phyloP scores from a whole-genome alignment of 129 eudicot species.

The Tagetes patula region DNA sequence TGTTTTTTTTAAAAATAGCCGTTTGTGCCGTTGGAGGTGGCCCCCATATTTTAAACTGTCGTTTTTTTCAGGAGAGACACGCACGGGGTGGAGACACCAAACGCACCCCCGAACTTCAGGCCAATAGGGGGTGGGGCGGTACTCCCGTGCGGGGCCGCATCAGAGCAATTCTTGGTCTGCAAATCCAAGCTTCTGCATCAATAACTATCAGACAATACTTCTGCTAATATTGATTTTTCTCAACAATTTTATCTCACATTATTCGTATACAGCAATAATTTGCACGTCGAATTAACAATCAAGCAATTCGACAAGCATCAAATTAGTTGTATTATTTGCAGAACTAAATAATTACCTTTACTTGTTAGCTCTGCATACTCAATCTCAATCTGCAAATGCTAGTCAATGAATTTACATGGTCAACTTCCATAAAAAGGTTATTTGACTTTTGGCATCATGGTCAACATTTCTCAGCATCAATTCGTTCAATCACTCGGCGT shows the following conservation, averaged over 20 bases:
- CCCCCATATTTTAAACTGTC: too few species aligned
- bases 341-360: background rate
- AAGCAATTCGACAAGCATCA: background rate
- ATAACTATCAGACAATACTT: background rate
- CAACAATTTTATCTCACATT: background rate
- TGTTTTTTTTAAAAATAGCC: too few species aligned
- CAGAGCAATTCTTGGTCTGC: too few species aligned
- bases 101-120: too few species aligned
- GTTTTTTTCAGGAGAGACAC: too few species aligned
- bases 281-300: background rate
- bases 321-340: constrained; percentile 4
- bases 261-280: background rate
- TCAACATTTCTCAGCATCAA: constrained; percentile 68
- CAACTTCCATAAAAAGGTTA: background rate
- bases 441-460: constrained; percentile 1
- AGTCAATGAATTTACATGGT: constrained; percentile 11
- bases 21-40: too few species aligned
- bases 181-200: background rate
- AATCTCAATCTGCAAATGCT: background rate
- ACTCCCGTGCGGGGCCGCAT: too few species aligned
- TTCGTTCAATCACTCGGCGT: constrained; percentile 82
- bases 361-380: constrained; percentile 9
- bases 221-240: background rate
- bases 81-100: too few species aligned
- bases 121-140: too few species aligned